Evolutionary conservation across 1,284 basidiomycete genomes (phyloP), one percentile per base, ranked within the genome.

Genomic region (Heterobasidion occidentale): DNA sequence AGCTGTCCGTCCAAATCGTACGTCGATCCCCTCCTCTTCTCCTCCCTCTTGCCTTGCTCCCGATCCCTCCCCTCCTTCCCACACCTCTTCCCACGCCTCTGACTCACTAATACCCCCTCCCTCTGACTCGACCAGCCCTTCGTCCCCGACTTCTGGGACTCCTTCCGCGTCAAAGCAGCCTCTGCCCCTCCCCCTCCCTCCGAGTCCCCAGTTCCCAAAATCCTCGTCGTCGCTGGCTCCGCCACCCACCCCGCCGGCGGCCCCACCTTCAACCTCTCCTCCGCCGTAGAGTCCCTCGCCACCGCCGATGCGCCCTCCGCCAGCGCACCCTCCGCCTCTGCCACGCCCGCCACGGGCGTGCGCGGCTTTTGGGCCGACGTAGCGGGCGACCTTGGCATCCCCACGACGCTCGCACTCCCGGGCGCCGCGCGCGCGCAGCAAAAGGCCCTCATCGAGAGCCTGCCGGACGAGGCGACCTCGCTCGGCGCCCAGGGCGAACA

Each of bases 111-210:
- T 49, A 46, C 45, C 56, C 57, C 57, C 52, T 53, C 56, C 35
- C 14, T 51, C 51, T 34, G 54, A 27, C 27, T 27, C 27, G 5
- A 27, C 27, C 62, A 91, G 88, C 88, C 88, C 6, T 88, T 80
- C 65, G 71, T 84, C 15, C 87, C 87, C 45, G 87, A 90, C 70
- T 80, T 83, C 61, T 88, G 85, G 85, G 75, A 83, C 56, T 88
- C 88, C 0, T 74, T 77, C 6, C 66, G 69, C 34, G 64, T 71
- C 53, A 71, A 74, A 56, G 65, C 68, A 20, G 67, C 27, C 27
- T 27, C 27, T 27, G 27, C 27, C 27, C 27, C 27, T 33, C 49
- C 34, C 7, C 20, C 9, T 14, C 49, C 49, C 49, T n/a, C 47
- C n/a, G 47, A 73, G 34, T 63, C 70, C 9, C 58, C 64, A 2